These are phyloP conservation scores for Chlamydomonas reinhardtii DNA, from an alignment of 163 green algal species.

Conservation along the genomic window DNA sequence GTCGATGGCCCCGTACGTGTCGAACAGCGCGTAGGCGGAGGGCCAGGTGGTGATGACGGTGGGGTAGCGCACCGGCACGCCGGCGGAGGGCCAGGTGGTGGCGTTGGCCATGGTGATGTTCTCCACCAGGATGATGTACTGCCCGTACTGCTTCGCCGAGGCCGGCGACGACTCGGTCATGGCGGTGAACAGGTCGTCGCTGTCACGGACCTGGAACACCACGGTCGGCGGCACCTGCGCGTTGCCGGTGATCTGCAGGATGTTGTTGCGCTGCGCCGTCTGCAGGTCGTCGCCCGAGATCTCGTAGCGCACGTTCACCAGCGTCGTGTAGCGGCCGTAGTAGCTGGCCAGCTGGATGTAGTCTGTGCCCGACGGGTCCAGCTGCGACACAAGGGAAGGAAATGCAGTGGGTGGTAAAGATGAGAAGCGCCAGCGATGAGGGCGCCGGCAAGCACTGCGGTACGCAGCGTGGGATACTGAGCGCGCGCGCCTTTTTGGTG, in stretches of 20 bases:
- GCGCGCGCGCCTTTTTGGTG: no score
- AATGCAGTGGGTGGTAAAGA: no score
- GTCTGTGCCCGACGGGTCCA: conserved; percentile 22
- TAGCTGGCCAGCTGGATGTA: conserved; percentile 36
- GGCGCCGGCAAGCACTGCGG: no score
- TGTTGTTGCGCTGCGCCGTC: conserved; percentile 49
- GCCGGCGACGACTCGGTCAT: not conserved
- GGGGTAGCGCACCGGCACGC: not conserved
- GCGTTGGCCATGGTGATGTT: conserved; percentile 17
- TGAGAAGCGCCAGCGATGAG: no score
- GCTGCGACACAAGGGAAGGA: no score
- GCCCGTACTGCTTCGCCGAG: not conserved
- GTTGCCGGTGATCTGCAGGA: conserved; percentile 41
- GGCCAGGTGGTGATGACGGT: conserved; percentile 43
- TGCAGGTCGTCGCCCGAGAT: not conserved
- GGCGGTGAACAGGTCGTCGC: not conserved
- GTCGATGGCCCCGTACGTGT: not conserved
- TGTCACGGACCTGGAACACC: conserved; percentile 38
- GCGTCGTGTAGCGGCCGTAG: conserved; percentile 23
- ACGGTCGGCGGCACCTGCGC: conserved; percentile 21
- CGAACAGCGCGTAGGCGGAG: not conserved
- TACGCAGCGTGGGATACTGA: no score
- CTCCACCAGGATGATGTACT: conserved; percentile 36
- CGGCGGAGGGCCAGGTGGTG: not conserved
- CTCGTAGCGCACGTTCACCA: conserved; percentile 30